Conservation (phyloP, 345 rosid genomes). For the Gossypium bickii region DNA sequence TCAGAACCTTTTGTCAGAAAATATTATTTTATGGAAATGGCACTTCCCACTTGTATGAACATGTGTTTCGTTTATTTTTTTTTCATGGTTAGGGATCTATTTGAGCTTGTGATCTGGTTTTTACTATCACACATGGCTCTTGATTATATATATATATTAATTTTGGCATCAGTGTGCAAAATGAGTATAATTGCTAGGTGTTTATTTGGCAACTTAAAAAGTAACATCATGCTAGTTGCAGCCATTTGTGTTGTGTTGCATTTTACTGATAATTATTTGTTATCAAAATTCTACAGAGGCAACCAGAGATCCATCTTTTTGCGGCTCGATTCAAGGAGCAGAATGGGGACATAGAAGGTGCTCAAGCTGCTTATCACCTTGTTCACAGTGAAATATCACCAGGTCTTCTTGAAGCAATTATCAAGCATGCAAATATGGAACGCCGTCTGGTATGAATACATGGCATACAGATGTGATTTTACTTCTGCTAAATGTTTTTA, state of each 20-base stretch:
- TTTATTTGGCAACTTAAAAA: background rate
- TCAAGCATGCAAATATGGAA: slow-evolving; percentile 96
- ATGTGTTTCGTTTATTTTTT: background rate
- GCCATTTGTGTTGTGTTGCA: background rate
- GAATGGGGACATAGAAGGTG: slow-evolving; percentile 71
- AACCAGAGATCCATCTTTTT: slow-evolving; percentile 88
- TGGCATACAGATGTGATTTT: slow-evolving; percentile 16
- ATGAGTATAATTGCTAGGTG: background rate
- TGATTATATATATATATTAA: background rate
- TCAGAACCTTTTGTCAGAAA: no score
- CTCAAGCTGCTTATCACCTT: slow-evolving; percentile 81
- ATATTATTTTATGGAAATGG: background rate
- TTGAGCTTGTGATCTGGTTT: background rate
- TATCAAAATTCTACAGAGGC: slow-evolving; percentile 48
- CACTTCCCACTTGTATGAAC: background rate
- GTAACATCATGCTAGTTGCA: background rate
- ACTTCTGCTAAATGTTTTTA: background rate
- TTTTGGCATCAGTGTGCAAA: background rate
- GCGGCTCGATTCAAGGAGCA: slow-evolving; percentile 87
- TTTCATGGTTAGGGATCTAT: background rate
- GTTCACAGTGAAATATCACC: slow-evolving; percentile 85
- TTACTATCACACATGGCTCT: background rate
- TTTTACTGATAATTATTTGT: slow-evolving; percentile 6
- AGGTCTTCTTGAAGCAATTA: slow-evolving; percentile 90
- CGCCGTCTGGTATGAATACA: slow-evolving; percentile 54